These are phyloP conservation scores for Sordariomycetes sp. DNA, from an alignment of 2,329 filamentous ascomycete genomes.

Conservation along the genomic window DNA sequence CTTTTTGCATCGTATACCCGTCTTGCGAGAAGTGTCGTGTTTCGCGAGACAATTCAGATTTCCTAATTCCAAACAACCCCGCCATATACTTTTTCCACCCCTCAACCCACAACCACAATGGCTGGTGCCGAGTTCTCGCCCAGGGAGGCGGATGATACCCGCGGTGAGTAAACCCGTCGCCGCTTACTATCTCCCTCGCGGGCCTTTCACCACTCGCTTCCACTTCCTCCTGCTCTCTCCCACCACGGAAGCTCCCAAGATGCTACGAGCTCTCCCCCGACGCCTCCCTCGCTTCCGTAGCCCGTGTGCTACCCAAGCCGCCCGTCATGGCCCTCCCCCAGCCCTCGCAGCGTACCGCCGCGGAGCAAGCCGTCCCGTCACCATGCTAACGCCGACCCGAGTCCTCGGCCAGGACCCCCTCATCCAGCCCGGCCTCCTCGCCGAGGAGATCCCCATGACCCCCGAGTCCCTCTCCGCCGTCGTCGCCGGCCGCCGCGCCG, in stretches of 20 bases:
- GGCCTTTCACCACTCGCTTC: neutral
- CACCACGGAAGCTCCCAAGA: neutral
- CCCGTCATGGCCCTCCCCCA: neutral
- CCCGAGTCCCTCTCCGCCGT: slow-evolving; percentile 55
- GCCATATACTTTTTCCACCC: neutral
- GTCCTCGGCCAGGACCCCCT: slow-evolving; percentile 91
- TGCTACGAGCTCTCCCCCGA: neutral
- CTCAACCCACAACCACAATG: slow-evolving; percentile 2
- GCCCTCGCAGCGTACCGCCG: neutral
- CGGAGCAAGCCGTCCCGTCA: neutral
- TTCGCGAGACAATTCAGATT: neutral
- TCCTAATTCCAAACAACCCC: neutral
- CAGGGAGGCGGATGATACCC: slow-evolving; percentile 3
- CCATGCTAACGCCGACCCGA: slow-evolving; percentile 23
- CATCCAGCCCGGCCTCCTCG: slow-evolving; percentile 78
- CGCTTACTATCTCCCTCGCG: neutral
- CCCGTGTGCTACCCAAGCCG: neutral
- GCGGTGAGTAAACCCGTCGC: neutral
- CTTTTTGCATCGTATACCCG: neutral
- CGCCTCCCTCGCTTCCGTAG: neutral
- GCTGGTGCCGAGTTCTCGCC: neutral
- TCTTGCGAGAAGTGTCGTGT: neutral
- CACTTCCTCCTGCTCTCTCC: neutral
- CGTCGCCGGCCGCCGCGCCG: slow-evolving; percentile 57
- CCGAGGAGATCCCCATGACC: slow-evolving; percentile 71